Base-by-base conservation (phyloP, 345 rosid species). In the Mercurialis annua region DNA sequence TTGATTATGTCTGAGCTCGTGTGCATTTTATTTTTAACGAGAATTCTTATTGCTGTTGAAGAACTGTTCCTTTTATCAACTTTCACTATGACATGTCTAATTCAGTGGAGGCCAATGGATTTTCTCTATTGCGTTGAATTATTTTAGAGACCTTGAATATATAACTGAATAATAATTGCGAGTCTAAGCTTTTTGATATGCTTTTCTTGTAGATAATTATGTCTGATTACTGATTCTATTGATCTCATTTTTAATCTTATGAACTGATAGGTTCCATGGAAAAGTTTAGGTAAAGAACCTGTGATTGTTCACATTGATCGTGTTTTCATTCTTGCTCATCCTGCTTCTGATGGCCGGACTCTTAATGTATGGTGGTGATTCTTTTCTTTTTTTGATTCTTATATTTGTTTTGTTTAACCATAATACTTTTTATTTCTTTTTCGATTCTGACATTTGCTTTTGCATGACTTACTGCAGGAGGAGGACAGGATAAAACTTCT, bases 201-300 rank as follows among this genome's bases (percentile, higher is more conserved):
- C 42, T 36, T 71, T 7, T 8, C 60, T 10, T 31, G 55, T 33
- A 62, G 23, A 23, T 53, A 12, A 3, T 61, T 65, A 27, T 55
- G 20, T 23, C 53, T 65, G 30, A 42, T 65, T 56, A 21, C 42
- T 56, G 58, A 15, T 59, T 46, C 43, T 40, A 4, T 29, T 27
- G 48, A 43, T 63, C 54, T 20, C 21, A 44, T 56, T 70, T 36
- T 18, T 77, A 15, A 21, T 34, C 16, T 62, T 61, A 52, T 20
- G 46, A 38, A 4, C 11, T 81, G 65, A 63, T 66, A 93, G 99
- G 99, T 94, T 78, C 99, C 97, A 5, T 94, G 99, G 99, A 91
- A 94, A 82, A 84, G 99, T 75, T 76, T 94, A 62, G 99, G 97
- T 49, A 91, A 91, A 79, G 97, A 94, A 79, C 95, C 99, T 24